Conservation (phyloP, 768 basidiomycete genomes). For the Chalciporus piperatus region DNA sequence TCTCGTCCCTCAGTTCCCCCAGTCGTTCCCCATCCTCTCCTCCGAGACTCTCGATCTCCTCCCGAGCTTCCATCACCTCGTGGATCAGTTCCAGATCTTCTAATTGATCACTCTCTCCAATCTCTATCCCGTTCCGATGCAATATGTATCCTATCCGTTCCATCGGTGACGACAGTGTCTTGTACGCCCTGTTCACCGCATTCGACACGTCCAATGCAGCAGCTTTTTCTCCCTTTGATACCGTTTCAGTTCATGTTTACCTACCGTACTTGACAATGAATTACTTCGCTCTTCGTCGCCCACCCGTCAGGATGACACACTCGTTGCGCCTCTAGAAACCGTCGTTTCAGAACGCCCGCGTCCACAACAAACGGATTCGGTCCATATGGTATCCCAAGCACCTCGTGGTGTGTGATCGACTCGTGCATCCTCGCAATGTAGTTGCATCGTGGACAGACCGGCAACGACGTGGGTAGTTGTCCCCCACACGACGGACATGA, state of each 20-base stretch:
- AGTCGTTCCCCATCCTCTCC: slow-evolving; percentile 50
- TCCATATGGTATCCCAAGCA: slow-evolving; percentile 60
- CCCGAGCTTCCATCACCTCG: slow-evolving; percentile 76
- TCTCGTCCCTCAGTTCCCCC: slow-evolving; percentile 48
- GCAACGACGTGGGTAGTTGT: slow-evolving; percentile 59
- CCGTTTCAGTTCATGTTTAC: slow-evolving; percentile 7
- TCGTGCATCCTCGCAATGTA: slow-evolving; percentile 59
- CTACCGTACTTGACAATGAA: slow-evolving; percentile 9
- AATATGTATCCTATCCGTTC: slow-evolving; percentile 82
- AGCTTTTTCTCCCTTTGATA: slow-evolving; percentile 21
- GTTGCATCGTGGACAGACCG: slow-evolving; percentile 74
- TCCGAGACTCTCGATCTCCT: slow-evolving; percentile 59
- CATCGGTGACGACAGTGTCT: slow-evolving; percentile 68
- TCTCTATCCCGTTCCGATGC: slow-evolving; percentile 51
- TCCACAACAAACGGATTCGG: slow-evolving; percentile 76
- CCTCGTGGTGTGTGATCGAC: slow-evolving; percentile 58
- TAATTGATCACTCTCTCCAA: slow-evolving; percentile 68
- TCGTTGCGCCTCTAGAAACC: slow-evolving; percentile 71
- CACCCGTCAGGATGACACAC: slow-evolving; percentile 87
- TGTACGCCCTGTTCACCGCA: slow-evolving; percentile 80
- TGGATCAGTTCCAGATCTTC: slow-evolving; percentile 69
- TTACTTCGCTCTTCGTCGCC: slow-evolving; percentile 62
- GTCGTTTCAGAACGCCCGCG: slow-evolving; percentile 51
- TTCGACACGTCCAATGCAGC: slow-evolving; percentile 50
- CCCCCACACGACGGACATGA: slow-evolving; percentile 63